Evolutionary conservation across 805 yeast genomes (phyloP).

Genomic region (Ogataea pini): DNA sequence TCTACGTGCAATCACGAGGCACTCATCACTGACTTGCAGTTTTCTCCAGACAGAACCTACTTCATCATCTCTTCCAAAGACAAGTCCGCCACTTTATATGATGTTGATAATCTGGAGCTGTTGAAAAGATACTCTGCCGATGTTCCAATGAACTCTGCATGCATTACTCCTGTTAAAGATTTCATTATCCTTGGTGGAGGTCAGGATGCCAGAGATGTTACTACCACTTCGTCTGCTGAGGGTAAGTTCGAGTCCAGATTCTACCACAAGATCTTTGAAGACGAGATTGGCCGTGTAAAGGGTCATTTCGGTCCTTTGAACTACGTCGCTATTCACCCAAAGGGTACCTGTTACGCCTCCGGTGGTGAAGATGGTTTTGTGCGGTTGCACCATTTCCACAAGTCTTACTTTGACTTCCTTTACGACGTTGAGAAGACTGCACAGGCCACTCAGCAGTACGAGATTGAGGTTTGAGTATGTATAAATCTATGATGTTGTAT

Average conservation of each 20-base stretch:
- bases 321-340: slow-evolving; percentile 90
- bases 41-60: slow-evolving; percentile 82
- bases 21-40: slow-evolving; percentile 85
- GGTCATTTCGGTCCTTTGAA: slow-evolving; percentile 99
- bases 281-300: slow-evolving; percentile 94
- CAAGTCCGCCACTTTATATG: slow-evolving; percentile 75
- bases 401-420: slow-evolving; percentile 87
- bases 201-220: slow-evolving; percentile 97
- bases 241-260: slow-evolving; percentile 97
- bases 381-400: slow-evolving; percentile 91
- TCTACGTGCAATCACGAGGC: slow-evolving; percentile 71
- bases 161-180: slow-evolving; percentile 90
- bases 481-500: slow-evolving; percentile 9
- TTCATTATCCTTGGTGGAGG: slow-evolving; percentile 97
- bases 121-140: slow-evolving; percentile 81
- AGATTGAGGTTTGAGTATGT: slow-evolving; percentile 20
- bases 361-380: slow-evolving; percentile 99
- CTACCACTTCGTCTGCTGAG: slow-evolving; percentile 90
- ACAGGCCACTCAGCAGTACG: slow-evolving; percentile 37
- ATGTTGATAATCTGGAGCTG: slow-evolving; percentile 70
- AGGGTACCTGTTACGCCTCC: slow-evolving; percentile 89
- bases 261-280: slow-evolving; percentile 91
- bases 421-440: slow-evolving; percentile 90
- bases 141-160: slow-evolving; percentile 93
- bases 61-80: slow-evolving; percentile 93